Evolutionary conservation across 2,329 filamentous ascomycete genomes (phyloP).

Genomic region (Ceratocystis huliohia): DNA sequence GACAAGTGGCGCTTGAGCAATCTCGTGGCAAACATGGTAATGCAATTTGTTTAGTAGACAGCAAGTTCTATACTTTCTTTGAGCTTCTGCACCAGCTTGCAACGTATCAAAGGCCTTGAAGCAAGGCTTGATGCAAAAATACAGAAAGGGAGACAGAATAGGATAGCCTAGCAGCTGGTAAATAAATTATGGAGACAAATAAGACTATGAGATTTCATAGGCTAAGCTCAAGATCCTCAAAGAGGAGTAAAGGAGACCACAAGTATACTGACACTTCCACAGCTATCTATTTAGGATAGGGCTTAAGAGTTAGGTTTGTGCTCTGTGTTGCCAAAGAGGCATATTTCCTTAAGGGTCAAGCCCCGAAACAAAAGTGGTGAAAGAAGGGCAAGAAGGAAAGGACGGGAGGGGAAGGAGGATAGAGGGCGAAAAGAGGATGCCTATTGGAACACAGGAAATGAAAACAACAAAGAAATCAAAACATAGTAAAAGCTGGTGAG

Average conservation of each 20-base stretch:
- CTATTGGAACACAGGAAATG: not conserved
- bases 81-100: not conserved
- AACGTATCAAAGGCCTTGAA: not conserved
- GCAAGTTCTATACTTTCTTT: not conserved
- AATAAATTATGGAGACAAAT: not conserved
- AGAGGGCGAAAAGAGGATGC: not conserved
- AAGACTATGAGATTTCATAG: not conserved
- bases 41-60: not conserved
- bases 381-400: not conserved
- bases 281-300: not conserved
- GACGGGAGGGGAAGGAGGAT: not conserved
- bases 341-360: constrained; percentile 1
- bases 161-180: not conserved
- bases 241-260: not conserved
- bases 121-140: not conserved
- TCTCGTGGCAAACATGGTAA: not conserved
- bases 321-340: not conserved
- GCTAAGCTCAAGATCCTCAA: not conserved
- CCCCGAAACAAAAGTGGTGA: not conserved
- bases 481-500: too few species aligned
- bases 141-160: not conserved
- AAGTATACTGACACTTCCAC: not conserved
- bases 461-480: too few species aligned
- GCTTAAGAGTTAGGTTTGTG: constrained; percentile 9
- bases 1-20: not conserved